These are phyloP conservation scores for Botrytis squamosa DNA, from an alignment of 2,329 filamentous ascomycete species.

Conservation along the genomic window DNA sequence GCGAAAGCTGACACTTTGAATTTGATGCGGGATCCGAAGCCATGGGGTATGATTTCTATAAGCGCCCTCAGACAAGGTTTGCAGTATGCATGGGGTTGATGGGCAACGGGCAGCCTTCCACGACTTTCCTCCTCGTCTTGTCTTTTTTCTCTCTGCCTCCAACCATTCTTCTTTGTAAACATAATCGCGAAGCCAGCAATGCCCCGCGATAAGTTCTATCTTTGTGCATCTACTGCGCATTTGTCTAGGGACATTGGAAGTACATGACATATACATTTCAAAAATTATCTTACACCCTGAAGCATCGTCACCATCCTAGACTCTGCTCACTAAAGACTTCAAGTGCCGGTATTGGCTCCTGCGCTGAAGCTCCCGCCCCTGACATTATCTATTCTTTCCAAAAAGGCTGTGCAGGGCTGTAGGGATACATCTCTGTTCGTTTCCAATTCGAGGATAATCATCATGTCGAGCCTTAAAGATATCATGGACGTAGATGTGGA, in stretches of 20 bases:
- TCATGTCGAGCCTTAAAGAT: constrained; percentile 41
- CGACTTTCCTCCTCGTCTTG: constrained; percentile 11
- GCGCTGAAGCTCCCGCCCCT: constrained; percentile 34
- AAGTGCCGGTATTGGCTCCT: constrained; percentile 31
- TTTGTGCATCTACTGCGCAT: constrained; percentile 37
- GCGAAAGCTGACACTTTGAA: constrained; percentile 20
- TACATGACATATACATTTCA: constrained; percentile 30
- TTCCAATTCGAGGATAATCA: constrained; percentile 35
- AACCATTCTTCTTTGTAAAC: constrained; percentile 28
- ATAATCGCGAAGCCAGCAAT: constrained; percentile 36
- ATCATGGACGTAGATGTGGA: constrained; percentile 42
- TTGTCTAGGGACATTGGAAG: constrained; percentile 28
- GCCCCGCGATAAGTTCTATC: constrained; percentile 38
- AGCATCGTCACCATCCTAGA: constrained; percentile 23
- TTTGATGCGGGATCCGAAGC: constrained; percentile 21
- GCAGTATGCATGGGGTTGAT: constrained; percentile 20
- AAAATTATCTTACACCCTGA: constrained; percentile 25
- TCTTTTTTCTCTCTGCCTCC: constrained; percentile 19
- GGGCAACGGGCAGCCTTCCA: constrained; percentile 20
- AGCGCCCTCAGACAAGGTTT: constrained; percentile 24
- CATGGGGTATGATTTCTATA: constrained; percentile 21
- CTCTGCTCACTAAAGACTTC: constrained; percentile 24
- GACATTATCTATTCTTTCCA: constrained; percentile 32
- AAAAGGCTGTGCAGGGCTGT: constrained; percentile 38
- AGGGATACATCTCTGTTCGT: constrained; percentile 29